phyloP scores from a whole-genome alignment of 192 early-diverging fungal species.

The Entomortierella lignicola region DNA sequence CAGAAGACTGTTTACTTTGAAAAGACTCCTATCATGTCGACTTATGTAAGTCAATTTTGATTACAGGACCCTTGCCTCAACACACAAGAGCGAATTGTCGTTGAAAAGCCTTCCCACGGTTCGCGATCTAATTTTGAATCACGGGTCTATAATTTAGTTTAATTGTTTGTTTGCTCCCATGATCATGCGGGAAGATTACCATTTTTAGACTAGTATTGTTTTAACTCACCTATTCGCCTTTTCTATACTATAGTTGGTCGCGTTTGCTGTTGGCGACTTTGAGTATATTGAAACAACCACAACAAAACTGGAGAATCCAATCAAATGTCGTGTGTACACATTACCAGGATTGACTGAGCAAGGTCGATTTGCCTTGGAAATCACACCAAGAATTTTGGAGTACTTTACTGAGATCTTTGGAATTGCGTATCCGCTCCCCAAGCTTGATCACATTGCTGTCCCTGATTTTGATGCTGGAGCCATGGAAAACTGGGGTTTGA shows the following conservation, averaged over 20 bases:
- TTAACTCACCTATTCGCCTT: slow-evolving; percentile 45
- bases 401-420: slow-evolving; percentile 91
- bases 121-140: too few relatives aligned
- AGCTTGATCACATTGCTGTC: slow-evolving; percentile 90
- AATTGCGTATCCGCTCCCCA: slow-evolving; percentile 90
- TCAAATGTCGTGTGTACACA: slow-evolving; percentile 89
- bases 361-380: slow-evolving; percentile 86
- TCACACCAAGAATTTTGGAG: slow-evolving; percentile 81
- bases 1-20: slow-evolving; percentile 75
- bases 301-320: slow-evolving; percentile 66
- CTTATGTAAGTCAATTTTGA: slow-evolving; percentile 68
- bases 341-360: slow-evolving; percentile 82
- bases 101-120: too few relatives aligned
- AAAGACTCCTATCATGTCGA: slow-evolving; percentile 82
- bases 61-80: too few relatives aligned
- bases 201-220: too few relatives aligned
- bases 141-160: too few relatives aligned
- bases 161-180: too few relatives aligned
- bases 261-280: slow-evolving; percentile 91
- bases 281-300: slow-evolving; percentile 89
- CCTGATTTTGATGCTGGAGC: slow-evolving; percentile 87
- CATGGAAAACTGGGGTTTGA: slow-evolving; percentile 99
- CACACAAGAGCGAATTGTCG: too few relatives aligned
- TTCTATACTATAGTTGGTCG: slow-evolving; percentile 82
- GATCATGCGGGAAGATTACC: too few relatives aligned